phyloP scores from a whole-genome alignment of 768 basidiomycete species.

The Lepiota venenata region DNA sequence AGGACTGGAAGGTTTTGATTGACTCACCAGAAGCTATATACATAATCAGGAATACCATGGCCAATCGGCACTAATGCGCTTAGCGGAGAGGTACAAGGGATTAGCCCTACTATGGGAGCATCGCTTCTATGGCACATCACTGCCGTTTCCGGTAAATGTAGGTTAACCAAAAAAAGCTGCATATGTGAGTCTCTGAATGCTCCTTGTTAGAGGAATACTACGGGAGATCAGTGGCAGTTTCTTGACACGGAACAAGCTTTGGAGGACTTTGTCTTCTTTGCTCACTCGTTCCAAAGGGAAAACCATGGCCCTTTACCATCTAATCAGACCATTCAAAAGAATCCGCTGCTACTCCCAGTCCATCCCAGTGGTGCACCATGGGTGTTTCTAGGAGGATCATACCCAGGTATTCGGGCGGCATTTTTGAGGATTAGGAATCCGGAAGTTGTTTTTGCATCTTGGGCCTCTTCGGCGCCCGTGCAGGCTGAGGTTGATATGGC shows the following conservation, averaged over 20 bases:
- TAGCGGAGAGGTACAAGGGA: constrained; percentile 43
- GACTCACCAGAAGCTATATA: background rate
- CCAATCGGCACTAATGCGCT: constrained; percentile 42
- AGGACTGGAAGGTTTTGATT: background rate
- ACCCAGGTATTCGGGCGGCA: constrained; percentile 44
- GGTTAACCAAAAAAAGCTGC: constrained; percentile 2
- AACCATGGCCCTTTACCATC: constrained; percentile 1
- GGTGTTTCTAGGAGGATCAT: constrained; percentile 48
- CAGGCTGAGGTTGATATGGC: constrained; percentile 49
- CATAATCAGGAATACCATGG: constrained; percentile 41
- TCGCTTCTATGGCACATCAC: constrained; percentile 44
- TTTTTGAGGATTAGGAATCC: constrained; percentile 45
- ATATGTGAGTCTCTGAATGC: background rate
- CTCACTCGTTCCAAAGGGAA: constrained; percentile 30
- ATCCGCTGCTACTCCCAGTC: constrained; percentile 19
- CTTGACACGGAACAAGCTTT: constrained; percentile 47
- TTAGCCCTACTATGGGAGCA: constrained; percentile 50
- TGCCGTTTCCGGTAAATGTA: constrained; percentile 46
- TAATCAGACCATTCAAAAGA: background rate
- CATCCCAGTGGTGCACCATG: constrained; percentile 43
- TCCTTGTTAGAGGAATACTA: constrained; percentile 36
- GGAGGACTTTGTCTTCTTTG: constrained; percentile 48
- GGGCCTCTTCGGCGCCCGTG: constrained; percentile 49
- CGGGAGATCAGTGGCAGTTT: constrained; percentile 42
- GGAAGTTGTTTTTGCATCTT: constrained; percentile 40